phyloP scores from a whole-genome alignment of 139 green algal genomes.

The Desmodesmus armatus region DNA sequence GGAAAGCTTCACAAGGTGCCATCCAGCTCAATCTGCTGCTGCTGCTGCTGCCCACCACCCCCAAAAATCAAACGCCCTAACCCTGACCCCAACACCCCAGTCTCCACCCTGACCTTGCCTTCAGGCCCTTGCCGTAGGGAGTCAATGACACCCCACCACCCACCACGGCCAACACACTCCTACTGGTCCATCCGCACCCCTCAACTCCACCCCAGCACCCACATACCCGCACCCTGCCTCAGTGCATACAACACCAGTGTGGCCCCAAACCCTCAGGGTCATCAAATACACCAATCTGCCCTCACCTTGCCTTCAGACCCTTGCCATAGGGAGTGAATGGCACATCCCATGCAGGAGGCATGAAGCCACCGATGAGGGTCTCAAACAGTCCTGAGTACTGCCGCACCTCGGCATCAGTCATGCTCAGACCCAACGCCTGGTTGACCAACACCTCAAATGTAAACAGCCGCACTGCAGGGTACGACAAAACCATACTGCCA shows the following conservation, averaged over 20 bases:
- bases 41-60: no score
- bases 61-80: no score
- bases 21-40: no score
- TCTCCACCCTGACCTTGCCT: background rate
- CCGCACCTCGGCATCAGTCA: background rate
- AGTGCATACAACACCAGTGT: no score
- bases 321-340: conserved; percentile 22
- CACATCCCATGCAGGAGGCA: conserved; percentile 19
- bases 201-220: no score
- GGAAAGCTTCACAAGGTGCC: no score
- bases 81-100: no score
- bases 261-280: background rate
- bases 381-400: background rate
- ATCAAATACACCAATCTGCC: background rate
- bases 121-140: conserved; percentile 31
- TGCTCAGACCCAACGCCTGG: background rate
- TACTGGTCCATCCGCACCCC: no score
- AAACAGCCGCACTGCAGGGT: conserved; percentile 2
- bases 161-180: no score
- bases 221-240: no score
- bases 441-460: conserved; percentile 35
- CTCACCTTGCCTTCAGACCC: conserved; percentile 26
- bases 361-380: conserved; percentile 17
- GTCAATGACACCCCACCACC: conserved; percentile 17
- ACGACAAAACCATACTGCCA: background rate